Conservation (phyloP, 352 stramenopile species). For the Globisporangium cylindrosporum region DNA sequence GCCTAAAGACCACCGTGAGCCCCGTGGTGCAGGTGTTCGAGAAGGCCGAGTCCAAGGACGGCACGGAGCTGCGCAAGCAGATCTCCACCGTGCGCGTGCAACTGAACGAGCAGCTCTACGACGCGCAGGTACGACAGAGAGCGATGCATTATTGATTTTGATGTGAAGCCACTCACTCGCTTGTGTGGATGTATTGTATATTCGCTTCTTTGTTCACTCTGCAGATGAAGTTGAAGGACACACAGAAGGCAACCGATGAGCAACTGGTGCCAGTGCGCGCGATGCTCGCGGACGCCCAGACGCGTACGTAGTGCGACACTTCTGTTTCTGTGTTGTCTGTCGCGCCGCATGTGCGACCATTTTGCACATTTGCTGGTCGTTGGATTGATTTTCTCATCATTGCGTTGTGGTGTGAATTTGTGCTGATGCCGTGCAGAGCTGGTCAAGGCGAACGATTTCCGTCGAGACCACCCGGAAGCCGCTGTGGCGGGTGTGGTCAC, state of each 20-base stretch:
- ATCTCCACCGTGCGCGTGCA: constrained; percentile 42
- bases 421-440: constrained; percentile 37
- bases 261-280: constrained; percentile 63
- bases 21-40: constrained; percentile 65
- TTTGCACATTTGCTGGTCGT: not conserved
- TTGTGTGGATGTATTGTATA: no score
- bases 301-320: constrained; percentile 35
- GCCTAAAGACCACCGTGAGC: constrained; percentile 36
- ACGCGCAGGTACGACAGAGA: constrained; percentile 30
- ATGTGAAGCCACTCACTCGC: not conserved
- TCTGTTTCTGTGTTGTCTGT: not conserved
- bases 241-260: constrained; percentile 50
- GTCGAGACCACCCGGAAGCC: constrained; percentile 62
- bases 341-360: not conserved
- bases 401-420: not conserved
- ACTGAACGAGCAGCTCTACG: constrained; percentile 64
- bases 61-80: constrained; percentile 62
- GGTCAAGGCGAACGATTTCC: constrained; percentile 73
- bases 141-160: not conserved
- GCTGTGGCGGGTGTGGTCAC: constrained; percentile 51
- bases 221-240: constrained; percentile 46
- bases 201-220: not conserved
- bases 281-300: constrained; percentile 38
- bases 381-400: not conserved
- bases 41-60: constrained; percentile 55